Conservation (phyloP, 2,329 filamentous ascomycete species). For the Sporothrix pallida region DNA sequence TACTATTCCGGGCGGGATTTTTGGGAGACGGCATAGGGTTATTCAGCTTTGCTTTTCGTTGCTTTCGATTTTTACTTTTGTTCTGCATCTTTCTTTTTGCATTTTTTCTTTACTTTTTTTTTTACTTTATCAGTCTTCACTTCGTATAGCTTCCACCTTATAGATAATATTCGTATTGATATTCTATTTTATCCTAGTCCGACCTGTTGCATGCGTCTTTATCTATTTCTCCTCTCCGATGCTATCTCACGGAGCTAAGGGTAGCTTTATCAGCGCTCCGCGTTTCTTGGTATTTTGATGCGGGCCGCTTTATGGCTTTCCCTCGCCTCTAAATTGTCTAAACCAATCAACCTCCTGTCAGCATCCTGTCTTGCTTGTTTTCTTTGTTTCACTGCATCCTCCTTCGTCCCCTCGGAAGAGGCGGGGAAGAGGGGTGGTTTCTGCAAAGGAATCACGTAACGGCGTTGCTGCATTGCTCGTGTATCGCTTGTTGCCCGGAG, state of each 20-base stretch:
- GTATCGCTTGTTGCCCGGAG: neutral
- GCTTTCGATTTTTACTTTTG: neutral
- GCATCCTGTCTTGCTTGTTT: neutral
- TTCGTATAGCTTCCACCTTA: neutral
- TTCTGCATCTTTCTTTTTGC: neutral
- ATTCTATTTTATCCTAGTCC: neutral
- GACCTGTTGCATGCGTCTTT: neutral
- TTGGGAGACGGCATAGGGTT: constrained; percentile 19
- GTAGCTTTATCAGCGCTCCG: neutral
- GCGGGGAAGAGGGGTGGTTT: neutral
- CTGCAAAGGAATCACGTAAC: neutral
- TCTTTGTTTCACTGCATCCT: neutral
- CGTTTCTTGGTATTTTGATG: neutral
- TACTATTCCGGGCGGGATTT: constrained; percentile 26
- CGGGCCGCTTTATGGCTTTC: neutral
- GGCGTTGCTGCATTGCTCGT: neutral
- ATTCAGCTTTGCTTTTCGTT: neutral
- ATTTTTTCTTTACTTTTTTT: neutral
- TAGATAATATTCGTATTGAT: constrained; percentile 21
- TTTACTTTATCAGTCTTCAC: constrained; percentile 4
- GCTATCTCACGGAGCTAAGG: constrained; percentile 5
- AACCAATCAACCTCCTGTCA: neutral
- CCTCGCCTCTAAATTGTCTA: neutral
- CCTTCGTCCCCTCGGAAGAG: neutral
- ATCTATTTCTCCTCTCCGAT: neutral